Conservation (phyloP, 176 grass and related monocot genomes). For the Oryza meridionalis region DNA sequence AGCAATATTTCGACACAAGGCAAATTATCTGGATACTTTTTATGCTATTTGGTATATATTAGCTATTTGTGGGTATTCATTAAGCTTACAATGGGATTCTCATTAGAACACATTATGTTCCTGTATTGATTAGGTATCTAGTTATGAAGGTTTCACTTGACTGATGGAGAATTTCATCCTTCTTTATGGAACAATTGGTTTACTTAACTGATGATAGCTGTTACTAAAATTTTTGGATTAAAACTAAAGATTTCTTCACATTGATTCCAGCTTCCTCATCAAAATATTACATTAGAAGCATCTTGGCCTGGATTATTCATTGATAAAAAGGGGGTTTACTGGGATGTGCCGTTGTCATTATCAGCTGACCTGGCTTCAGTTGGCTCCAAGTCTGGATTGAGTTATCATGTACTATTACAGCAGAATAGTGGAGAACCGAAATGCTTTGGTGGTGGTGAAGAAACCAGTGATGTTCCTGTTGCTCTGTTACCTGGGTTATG, state of each 20-base stretch:
- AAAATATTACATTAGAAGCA: constrained; percentile 75
- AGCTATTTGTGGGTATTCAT: constrained; percentile 41
- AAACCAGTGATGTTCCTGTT: constrained; percentile 53
- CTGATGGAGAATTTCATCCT: constrained; percentile 12
- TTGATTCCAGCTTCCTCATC: constrained; percentile 65
- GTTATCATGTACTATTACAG: constrained; percentile 83
- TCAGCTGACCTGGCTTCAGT: constrained; percentile 83
- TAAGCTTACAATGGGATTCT: constrained; percentile 25
- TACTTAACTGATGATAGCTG: neutral
- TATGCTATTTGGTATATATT: constrained; percentile 50
- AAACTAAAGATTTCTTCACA: constrained; percentile 35
- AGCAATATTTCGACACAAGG: constrained; percentile 90
- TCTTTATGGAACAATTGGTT: constrained; percentile 23
- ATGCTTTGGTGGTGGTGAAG: constrained; percentile 60
- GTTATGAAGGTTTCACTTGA: constrained; percentile 7
- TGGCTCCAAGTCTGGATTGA: constrained; percentile 75
- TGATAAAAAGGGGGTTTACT: constrained; percentile 80
- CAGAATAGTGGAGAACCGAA: constrained; percentile 82
- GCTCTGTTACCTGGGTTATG: constrained; percentile 77
- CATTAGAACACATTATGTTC: neutral
- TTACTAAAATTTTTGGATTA: constrained; percentile 38
- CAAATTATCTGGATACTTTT: constrained; percentile 64
- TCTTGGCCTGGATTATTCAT: constrained; percentile 89
- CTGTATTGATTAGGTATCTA: constrained; percentile 27
- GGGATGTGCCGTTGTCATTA: constrained; percentile 83